A percentile compares a stretch with the other conserved stretches of the same genome.
These are phyloP conservation scores for Starmerella bombi DNA, from an alignment of 805 yeast species.

Conservation along the genomic window DNA sequence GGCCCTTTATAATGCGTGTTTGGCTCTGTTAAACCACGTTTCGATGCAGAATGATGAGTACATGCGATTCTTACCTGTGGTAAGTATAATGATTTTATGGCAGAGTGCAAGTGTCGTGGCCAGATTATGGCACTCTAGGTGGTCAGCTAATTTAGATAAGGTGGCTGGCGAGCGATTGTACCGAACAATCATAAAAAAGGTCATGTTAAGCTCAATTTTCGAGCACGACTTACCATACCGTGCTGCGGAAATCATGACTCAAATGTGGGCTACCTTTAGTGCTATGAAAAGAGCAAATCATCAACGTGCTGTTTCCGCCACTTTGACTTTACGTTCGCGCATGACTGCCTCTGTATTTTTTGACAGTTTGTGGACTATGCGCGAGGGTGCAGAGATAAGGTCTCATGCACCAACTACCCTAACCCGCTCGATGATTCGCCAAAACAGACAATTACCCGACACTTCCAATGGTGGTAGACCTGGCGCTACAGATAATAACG, in stretches of 20 bases:
- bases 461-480: no score
- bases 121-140: slow-evolving; percentile 61
- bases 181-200: slow-evolving; percentile 29
- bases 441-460: not conserved
- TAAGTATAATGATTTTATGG: slow-evolving; percentile 72
- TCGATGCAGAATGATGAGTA: slow-evolving; percentile 47
- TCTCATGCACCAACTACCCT: slow-evolving; percentile 28
- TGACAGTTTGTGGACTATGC: slow-evolving; percentile 71
- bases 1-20: slow-evolving; percentile 65
- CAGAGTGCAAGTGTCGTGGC: slow-evolving; percentile 81
- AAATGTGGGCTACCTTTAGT: slow-evolving; percentile 80
- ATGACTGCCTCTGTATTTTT: slow-evolving; percentile 89
- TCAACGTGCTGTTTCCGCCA: slow-evolving; percentile 23
- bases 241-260: slow-evolving; percentile 85
- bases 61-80: slow-evolving; percentile 63
- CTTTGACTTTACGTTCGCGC: slow-evolving; percentile 50
- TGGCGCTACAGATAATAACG: not conserved
- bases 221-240: slow-evolving; percentile 89
- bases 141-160: slow-evolving; percentile 52
- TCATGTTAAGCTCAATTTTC: slow-evolving; percentile 68
- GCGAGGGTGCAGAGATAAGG: slow-evolving; percentile 76
- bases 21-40: slow-evolving; percentile 56
- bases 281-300: slow-evolving; percentile 37
- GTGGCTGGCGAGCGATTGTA: slow-evolving; percentile 54
- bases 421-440: slow-evolving; percentile 6